phyloP scores from a whole-genome alignment of 495 filamentous ascomycete genomes.

The Lasiosphaeria miniovina region DNA sequence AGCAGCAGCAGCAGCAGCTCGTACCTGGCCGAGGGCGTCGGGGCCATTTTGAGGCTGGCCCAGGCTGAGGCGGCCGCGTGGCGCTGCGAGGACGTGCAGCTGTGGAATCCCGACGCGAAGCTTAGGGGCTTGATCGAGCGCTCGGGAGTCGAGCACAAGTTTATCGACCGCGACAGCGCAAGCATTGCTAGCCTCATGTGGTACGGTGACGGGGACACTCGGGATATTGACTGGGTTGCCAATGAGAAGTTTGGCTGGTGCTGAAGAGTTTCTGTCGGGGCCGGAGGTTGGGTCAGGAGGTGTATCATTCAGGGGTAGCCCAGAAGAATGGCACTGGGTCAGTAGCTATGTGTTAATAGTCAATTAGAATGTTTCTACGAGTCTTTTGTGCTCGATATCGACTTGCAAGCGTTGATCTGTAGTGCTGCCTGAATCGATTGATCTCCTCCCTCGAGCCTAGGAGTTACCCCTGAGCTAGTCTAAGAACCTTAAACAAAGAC shows the following conservation, averaged over 20 bases:
- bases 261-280: constrained; percentile 30
- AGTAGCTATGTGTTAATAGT: background rate
- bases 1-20: constrained; percentile 8
- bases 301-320: background rate
- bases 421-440: too few species aligned
- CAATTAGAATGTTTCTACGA: too few species aligned
- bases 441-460: too few species aligned
- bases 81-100: constrained; percentile 42
- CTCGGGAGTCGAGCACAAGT: constrained; percentile 37
- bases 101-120: constrained; percentile 50
- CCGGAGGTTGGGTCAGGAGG: background rate
- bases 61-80: constrained; percentile 41
- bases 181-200: constrained; percentile 55
- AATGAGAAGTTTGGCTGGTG: constrained; percentile 98
- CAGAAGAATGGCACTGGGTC: background rate
- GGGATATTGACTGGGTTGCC: constrained; percentile 73
- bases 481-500: too few species aligned
- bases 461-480: too few species aligned
- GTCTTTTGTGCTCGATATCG: too few species aligned
- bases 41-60: constrained; percentile 43
- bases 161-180: constrained; percentile 46
- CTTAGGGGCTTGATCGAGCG: constrained; percentile 37
- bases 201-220: constrained; percentile 44
- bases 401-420: too few species aligned
- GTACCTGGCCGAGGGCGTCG: constrained; percentile 57